Evolutionary conservation across 179 eudicot genomes (phyloP), one percentile per base, ranked within the genome.

Genomic region (Corrigiola litoralis): DNA sequence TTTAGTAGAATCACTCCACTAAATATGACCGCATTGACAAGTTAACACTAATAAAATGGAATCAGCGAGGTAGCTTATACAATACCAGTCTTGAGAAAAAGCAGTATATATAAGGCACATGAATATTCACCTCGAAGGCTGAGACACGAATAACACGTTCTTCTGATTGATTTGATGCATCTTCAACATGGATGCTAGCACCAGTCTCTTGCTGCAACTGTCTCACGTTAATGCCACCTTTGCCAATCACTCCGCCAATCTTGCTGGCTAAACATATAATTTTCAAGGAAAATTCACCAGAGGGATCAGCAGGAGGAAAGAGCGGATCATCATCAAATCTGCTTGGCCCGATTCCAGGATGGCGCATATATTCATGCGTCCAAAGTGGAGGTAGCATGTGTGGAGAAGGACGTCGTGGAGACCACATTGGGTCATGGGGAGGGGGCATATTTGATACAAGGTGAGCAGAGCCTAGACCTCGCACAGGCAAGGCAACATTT

Each of bases 231-330:
- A 60, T 63, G 63, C 97, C 97, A 58, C 91, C 95, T 72, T 79
- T 87, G 42, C 97, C 97, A 77, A 90, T 87, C 58, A 90, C 89
- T 12, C 86, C 82, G 25, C 95, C 97, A 73, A 85, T 87, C 65
- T 85, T 90, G 25, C 76, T 73, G 71, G 78, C 79, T 53, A 73
- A 55, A 79, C 97, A 90, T 63, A 90, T 55, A 61, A 90, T 82
- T 74, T 90, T 90, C 78, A 90, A 65, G 25, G 80, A 81, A 56
- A 85, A 87, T 72, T 90, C 95, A 68, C 76, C 78, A 23, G 88
- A 81, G 66, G 77, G 80, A 60, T 80, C 90, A 57, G 57, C 80
- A 48, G 68, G 78, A 72, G 67, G 75, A 52, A 74, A 54, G 37
- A 66, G 67, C 58, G 74, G 65, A 70, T 69, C 77, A 58, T 68